Evolutionary conservation across 2,329 filamentous ascomycete genomes (phyloP), one percentile per base, ranked within the genome.

Genomic region (Leptographium wingfieldii): DNA sequence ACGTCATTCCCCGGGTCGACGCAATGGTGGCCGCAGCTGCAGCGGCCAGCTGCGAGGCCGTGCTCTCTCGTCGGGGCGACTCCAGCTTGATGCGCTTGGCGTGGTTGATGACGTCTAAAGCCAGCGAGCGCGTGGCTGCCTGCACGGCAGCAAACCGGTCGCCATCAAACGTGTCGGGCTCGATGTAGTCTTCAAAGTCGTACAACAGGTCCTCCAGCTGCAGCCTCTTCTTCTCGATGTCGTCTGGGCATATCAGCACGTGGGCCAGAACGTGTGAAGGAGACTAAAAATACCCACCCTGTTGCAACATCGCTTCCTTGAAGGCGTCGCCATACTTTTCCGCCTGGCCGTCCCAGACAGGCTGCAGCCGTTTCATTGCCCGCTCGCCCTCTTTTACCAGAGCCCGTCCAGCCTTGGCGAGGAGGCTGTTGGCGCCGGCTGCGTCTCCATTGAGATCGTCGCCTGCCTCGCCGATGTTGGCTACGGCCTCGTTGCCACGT

Each of bases 121-220:
- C 74, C 54, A 76, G 71, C 0, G 71, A 62, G 59, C 73, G 74
- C 2, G 73, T 72, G 0, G 73, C 72, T 0, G 71, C 66, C 58
- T 75, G 73, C 5, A 76, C 63, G 22, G 72, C 69, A 1, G 67
- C 61, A 58, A 74, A 76, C 60, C 68, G 71, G 31, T 66, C 64
- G 25, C 66, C 63, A 11, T 73, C 70, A 59, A 74, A 76, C 5
- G 71, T 68, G 54, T 72, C 71, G 6, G 68, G 63, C 31, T 74
- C 69, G 33, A 71, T 70, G 59, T 70, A 75, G 65, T 76, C 74
- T 49, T 77, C 74, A 52, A 77, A 71, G 60, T 76, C 74, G 64
- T 75, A 76, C 7, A 76, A 68, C 3, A 75, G 66, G 58, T 74
- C 72, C 56, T 75, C 73, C 4, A 76, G 65, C 19, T 64, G 60